Evolutionary conservation across 805 yeast genomes (phyloP).

Genomic region (Metschnikowia kofuensis): DNA sequence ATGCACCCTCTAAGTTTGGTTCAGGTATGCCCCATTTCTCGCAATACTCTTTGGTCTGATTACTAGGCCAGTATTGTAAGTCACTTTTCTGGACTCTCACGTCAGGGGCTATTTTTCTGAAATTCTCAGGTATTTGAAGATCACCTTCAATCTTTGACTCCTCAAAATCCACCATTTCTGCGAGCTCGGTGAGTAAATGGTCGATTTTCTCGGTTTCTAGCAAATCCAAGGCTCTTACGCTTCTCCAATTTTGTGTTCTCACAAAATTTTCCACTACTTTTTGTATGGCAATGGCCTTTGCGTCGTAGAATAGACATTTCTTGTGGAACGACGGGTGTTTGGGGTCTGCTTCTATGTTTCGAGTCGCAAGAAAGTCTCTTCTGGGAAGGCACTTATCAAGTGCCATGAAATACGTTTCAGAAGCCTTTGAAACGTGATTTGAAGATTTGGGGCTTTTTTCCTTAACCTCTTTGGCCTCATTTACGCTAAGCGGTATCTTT

Average conservation of each 20-base stretch:
- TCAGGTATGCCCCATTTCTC: conserved; percentile 20
- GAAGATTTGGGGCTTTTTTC: neutral
- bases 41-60: conserved; percentile 37
- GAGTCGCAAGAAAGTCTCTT: conserved; percentile 53
- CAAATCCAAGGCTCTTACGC: conserved; percentile 14
- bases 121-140: conserved; percentile 23
- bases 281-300: conserved; percentile 33
- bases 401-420: conserved; percentile 59
- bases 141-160: conserved; percentile 12
- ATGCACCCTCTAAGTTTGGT: conserved; percentile 11
- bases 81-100: conserved; percentile 15
- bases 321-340: conserved; percentile 16
- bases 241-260: conserved; percentile 14
- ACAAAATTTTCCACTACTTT: conserved; percentile 31
- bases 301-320: conserved; percentile 24
- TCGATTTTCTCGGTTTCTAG: conserved; percentile 12
- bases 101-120: conserved; percentile 24
- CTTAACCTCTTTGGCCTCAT: neutral
- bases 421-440: neutral
- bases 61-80: conserved; percentile 33
- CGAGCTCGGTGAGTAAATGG: conserved; percentile 20
- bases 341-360: conserved; percentile 33
- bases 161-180: conserved; percentile 20
- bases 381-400: conserved; percentile 80
- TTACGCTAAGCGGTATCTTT: neutral